Evolutionary conservation across 441 rosid genomes (phyloP).

Genomic region (Pelargonium cotyledonis): DNA sequence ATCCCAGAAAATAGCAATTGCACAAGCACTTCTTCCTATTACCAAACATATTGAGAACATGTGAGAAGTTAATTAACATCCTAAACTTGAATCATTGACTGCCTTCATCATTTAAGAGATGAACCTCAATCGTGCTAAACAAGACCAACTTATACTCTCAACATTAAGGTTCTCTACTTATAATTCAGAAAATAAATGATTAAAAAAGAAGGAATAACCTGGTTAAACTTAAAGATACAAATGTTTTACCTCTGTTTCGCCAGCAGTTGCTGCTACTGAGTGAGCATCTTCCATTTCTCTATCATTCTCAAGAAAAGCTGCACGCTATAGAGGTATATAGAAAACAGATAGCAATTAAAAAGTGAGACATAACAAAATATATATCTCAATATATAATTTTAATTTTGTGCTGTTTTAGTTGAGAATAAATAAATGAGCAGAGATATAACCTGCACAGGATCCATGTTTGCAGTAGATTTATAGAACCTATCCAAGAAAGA

Average conservation of each 20-base stretch:
- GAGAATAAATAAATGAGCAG: not conserved
- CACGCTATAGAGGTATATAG: slow-evolving; percentile 41
- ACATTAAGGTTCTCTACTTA: not conserved
- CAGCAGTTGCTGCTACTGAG: slow-evolving; percentile 73
- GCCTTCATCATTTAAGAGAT: too few species aligned
- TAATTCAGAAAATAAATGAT: not conserved
- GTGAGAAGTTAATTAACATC: not conserved
- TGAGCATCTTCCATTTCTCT: slow-evolving; percentile 81
- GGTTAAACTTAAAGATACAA: slow-evolving; percentile 1
- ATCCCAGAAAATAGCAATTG: not conserved
- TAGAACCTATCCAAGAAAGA: slow-evolving; percentile 76
- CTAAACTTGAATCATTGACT: not conserved
- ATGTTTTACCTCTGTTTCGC: slow-evolving; percentile 60
- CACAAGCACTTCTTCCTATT: not conserved
- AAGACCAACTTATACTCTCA: not conserved
- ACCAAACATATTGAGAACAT: not conserved
- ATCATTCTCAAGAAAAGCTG: slow-evolving; percentile 65
- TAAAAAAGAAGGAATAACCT: not conserved
- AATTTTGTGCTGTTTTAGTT: not conserved
- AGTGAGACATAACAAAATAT: not conserved
- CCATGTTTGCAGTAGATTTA: slow-evolving; percentile 68
- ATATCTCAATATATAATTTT: not conserved
- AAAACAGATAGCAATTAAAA: slow-evolving; percentile 10
- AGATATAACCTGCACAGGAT: slow-evolving; percentile 55
- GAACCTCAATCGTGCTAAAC: not conserved